Evolutionary conservation across 805 yeast genomes (phyloP), one percentile per base, ranked within the genome.

Genomic region (Sugiyamaella lignohabitans): DNA sequence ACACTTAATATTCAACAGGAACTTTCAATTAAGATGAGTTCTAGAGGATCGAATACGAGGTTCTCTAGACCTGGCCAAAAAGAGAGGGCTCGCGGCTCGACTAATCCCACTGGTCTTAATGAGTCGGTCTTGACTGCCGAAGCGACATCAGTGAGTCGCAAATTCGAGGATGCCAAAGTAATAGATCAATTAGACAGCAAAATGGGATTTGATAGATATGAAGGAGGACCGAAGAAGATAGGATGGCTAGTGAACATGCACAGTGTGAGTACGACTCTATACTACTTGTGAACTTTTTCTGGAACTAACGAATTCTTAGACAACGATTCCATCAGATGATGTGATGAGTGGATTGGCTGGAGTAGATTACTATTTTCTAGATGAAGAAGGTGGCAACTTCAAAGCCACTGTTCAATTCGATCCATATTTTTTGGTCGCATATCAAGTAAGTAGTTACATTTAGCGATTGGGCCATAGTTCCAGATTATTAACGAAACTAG

Each of bases 181-280:
- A 47, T 51, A 5, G 95, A 88, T 58, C 71, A 73, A 23, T 69
- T 89, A 6, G 98, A 91, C 59, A 62, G 80, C 1, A 65, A 76
- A 48, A 87, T 94, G 93, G 98, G 98, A 10, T 93, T 93, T 61
- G 86, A 82, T 38, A 71, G 93, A 43, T 80, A 73, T 52, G 86
- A 82, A 43, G 66, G 80, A 52, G 87, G 96, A 24, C 78, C 94
- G 30, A 63, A 73, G 40, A 74, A 75, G 47, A 76, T 76, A 16
- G 99, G 98, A 38, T 93, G 98, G 98, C 69, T 93, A 46, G 76
- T 84, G 37, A 94, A 93, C 60, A 87, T 93, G 93, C 98, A 91
- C 67, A 79, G 95, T 1, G 86, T 95, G 1, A 71, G 84, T 1
- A 27, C 14, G 32, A 27, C 11, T n/a, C n/a, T n/a, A n/a, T n/a